A percentile compares a stretch with the other conserved stretches of the same genome.
phyloP scores from a whole-genome alignment of 208 protist genomes.

The Crithidia fasciculata region DNA sequence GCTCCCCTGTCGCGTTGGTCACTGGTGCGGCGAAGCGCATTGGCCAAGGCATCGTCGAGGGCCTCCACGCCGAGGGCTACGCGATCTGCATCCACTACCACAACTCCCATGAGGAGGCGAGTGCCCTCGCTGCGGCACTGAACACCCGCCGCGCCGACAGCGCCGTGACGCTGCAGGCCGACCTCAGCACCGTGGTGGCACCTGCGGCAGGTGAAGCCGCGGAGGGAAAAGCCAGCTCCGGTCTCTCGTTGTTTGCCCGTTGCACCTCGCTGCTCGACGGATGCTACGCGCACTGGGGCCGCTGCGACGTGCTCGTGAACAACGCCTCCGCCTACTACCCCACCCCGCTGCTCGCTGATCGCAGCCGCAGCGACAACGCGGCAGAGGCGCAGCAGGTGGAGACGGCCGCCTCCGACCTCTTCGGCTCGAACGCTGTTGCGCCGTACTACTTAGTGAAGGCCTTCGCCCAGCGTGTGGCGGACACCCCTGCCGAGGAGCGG shows the following conservation, averaged over 20 bases:
- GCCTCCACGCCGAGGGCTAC: slow-evolving; percentile 58
- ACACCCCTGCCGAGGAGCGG: slow-evolving; percentile 20
- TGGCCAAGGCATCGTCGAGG: slow-evolving; percentile 48
- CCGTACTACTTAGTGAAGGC: slow-evolving; percentile 65
- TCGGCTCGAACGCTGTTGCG: slow-evolving; percentile 80
- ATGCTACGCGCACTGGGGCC: slow-evolving; percentile 65
- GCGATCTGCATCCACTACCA: slow-evolving; percentile 67
- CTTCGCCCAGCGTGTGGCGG: slow-evolving; percentile 46
- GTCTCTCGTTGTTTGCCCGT: slow-evolving; percentile 27
- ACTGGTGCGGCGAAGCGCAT: slow-evolving; percentile 69
- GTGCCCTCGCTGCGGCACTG: slow-evolving; percentile 46
- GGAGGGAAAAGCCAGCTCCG: neutral
- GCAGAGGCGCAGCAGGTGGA: slow-evolving; percentile 21
- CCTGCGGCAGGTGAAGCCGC: neutral
- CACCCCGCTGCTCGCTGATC: slow-evolving; percentile 47
- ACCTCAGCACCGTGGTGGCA: slow-evolving; percentile 23
- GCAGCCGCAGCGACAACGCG: neutral
- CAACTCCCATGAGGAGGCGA: slow-evolving; percentile 39
- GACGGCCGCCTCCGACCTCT: slow-evolving; percentile 41
- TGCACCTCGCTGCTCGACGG: slow-evolving; percentile 47
- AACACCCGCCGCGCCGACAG: slow-evolving; percentile 50
- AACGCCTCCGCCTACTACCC: slow-evolving; percentile 83
- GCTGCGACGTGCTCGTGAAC: slow-evolving; percentile 86
- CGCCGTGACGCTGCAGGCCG: slow-evolving; percentile 34
- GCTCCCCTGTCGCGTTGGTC: slow-evolving; percentile 54